Percentiles rank a stretch among this genome's conserved stretches.
Conservation (phyloP, 805 yeast species). For the Wickerhamiella azyma region DNA sequence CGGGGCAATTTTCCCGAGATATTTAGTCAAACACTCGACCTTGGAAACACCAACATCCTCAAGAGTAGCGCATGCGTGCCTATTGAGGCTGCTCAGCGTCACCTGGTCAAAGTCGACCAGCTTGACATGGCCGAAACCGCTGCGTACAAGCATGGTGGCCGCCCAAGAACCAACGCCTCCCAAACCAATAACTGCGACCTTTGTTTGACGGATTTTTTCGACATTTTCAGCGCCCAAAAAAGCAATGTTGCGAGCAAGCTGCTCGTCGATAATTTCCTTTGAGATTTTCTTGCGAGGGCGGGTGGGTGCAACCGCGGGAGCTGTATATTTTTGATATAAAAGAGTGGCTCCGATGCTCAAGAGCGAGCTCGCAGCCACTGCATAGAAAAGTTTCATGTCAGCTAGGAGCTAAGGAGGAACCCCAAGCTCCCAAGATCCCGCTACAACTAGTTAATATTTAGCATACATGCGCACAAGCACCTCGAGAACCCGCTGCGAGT, state of each 20-base stretch:
- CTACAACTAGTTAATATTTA: constrained; percentile 8
- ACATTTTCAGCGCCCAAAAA: constrained; percentile 82
- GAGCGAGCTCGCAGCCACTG: constrained; percentile 3
- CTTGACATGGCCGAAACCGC: constrained; percentile 70
- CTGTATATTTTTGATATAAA: not conserved
- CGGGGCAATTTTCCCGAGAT: constrained; percentile 69
- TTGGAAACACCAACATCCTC: constrained; percentile 87
- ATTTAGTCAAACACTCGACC: constrained; percentile 64
- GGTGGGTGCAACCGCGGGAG: not conserved
- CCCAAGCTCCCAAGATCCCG: too few relatives aligned
- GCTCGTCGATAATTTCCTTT: constrained; percentile 64
- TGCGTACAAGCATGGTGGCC: constrained; percentile 76
- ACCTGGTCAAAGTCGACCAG: constrained; percentile 95
- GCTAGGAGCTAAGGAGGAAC: too few relatives aligned
- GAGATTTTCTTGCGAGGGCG: constrained; percentile 1
- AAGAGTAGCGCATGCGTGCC: constrained; percentile 90
- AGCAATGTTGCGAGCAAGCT: constrained; percentile 85
- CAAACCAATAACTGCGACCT: constrained; percentile 74
- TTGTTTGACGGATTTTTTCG: constrained; percentile 51
- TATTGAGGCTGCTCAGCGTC: constrained; percentile 73
- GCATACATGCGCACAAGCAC: constrained; percentile 8
- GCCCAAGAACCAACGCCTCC: constrained; percentile 99
- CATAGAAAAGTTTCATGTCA: constrained; percentile 5
- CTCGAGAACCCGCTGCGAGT: constrained; percentile 3
- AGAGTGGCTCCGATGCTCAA: constrained; percentile 4